A percentile compares a stretch with the other conserved stretches of the same genome.
Evolutionary conservation across 116 monocot genomes (phyloP).

Genomic region (Zostera marina): DNA sequence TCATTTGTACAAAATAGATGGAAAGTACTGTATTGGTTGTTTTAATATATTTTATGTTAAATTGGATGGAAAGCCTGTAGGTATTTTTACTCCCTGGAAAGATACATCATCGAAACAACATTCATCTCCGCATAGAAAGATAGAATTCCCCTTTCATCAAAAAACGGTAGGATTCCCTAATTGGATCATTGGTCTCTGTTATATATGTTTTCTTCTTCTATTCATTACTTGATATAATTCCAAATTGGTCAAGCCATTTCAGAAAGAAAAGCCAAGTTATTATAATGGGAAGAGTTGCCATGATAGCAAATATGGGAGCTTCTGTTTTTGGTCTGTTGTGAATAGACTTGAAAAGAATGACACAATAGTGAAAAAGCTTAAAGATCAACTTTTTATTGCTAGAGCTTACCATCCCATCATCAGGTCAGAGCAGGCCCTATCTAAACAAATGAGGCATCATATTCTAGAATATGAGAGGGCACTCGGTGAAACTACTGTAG

Average conservation of each 20-base stretch:
- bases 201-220: not conserved
- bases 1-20: too few species aligned
- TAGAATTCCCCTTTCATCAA: not conserved
- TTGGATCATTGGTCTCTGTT: not conserved
- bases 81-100: not conserved
- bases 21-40: not conserved
- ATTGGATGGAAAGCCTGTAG: not conserved
- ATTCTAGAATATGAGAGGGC: conserved; percentile 93
- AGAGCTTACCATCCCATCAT: conserved; percentile 87
- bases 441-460: conserved; percentile 58
- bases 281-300: conserved; percentile 43
- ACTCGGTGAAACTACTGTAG: conserved; percentile 67
- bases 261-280: conserved; percentile 7
- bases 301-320: conserved; percentile 82
- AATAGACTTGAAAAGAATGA: conserved; percentile 76
- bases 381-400: conserved; percentile 91
- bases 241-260: not conserved
- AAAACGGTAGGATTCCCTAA: not conserved
- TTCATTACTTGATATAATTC: not conserved
- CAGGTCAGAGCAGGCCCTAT: conserved; percentile 37
- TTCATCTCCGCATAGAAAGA: not conserved
- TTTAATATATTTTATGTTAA: not conserved
- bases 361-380: conserved; percentile 56
- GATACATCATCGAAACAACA: not conserved
- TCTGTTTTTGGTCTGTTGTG: conserved; percentile 81